A percentile compares a stretch with the other conserved stretches of the same genome.
phyloP scores from a whole-genome alignment of 257 asterid genomes.

The Verbena officinalis region DNA sequence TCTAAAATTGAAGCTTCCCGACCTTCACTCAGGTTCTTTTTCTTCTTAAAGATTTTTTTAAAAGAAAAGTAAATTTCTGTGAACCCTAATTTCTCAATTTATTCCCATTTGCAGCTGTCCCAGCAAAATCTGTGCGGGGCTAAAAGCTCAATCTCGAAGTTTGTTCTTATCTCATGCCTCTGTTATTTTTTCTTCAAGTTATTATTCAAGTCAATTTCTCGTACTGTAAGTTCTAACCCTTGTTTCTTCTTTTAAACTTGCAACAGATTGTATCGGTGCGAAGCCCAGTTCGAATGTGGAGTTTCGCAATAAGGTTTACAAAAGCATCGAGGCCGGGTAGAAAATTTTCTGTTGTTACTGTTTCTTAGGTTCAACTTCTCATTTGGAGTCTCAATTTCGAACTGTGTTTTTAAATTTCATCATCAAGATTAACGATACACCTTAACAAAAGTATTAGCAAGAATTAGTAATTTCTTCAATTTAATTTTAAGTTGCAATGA shows the following conservation, averaged over 20 bases:
- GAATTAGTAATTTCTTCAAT: not conserved
- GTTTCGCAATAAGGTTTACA: constrained; percentile 64
- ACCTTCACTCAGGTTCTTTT: constrained; percentile 28
- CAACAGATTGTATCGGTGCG: constrained; percentile 57
- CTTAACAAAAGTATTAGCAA: not conserved
- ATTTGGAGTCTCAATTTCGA: constrained; percentile 15
- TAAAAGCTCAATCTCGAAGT: constrained; percentile 79
- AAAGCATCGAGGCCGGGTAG: constrained; percentile 74
- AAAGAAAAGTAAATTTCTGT: not conserved
- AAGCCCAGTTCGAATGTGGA: constrained; percentile 61
- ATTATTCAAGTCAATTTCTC: not conserved
- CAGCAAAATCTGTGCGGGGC: constrained; percentile 62
- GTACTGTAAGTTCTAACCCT: not conserved
- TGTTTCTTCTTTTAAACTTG: not conserved
- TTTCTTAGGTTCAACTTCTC: constrained; percentile 23
- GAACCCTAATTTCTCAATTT: constrained; percentile 12
- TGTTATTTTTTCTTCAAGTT: not conserved
- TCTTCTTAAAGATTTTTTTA: not conserved
- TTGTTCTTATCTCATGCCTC: constrained; percentile 29
- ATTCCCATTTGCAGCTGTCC: constrained; percentile 50
- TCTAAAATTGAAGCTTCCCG: constrained; percentile 16
- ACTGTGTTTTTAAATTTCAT: constrained; percentile 14
- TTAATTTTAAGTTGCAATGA: not conserved
- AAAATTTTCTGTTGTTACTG: not conserved
- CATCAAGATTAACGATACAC: not conserved